Base-by-base conservation (phyloP, 352 stramenopile genomes). In the Phytophthora aleatoria region DNA sequence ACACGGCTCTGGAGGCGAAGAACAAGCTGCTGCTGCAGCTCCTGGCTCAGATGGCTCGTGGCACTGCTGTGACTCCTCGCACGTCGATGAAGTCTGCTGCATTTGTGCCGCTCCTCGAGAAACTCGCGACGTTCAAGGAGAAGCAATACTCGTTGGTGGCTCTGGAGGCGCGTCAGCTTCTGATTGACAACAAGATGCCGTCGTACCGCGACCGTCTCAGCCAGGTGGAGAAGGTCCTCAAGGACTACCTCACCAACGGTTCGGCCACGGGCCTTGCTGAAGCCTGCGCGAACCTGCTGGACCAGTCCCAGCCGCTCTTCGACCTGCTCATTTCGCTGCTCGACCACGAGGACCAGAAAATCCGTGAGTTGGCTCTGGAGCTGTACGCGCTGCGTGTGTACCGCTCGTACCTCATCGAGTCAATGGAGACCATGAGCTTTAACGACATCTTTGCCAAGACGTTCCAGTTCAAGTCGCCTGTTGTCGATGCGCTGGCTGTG, bases 131-230 rank as follows among this genome's bases (percentile, higher is more conserved):
- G 47, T 89, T 97, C 62, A 90, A 92, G 69, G 84, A 95, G 63
- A 93, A 92, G 50, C 71, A 90, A 65, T 99, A 99, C 81, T 97
- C 93, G 47, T 71, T 95, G 11, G 81, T 99, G 39, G 93, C 97
- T 9, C 81, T 99, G 53, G 85, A 97, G 68, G 97, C 97, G 26
- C 87, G 97, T 60, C 97, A 98, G 69, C 80, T 99, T 38, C 78
- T 99, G 8, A 96, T 99, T 50, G 85, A 98, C 71, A 92, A 98
- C 74, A 98, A 97, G 72, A 98, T 98, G 81, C 96, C 97, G 35
- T 98, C 92, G 55, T 97, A 98, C 71, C 81, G 95, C 35, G 90
- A 98, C 61, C 89, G 95, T 7, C 65, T 97, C 31, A 77, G 73
- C 24, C 86, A 94, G 41, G 87, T 95, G 28, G 86, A 95, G 67